Base-by-base conservation (phyloP, 2,329 filamentous ascomycete species). In the Orbilia brochopaga region DNA sequence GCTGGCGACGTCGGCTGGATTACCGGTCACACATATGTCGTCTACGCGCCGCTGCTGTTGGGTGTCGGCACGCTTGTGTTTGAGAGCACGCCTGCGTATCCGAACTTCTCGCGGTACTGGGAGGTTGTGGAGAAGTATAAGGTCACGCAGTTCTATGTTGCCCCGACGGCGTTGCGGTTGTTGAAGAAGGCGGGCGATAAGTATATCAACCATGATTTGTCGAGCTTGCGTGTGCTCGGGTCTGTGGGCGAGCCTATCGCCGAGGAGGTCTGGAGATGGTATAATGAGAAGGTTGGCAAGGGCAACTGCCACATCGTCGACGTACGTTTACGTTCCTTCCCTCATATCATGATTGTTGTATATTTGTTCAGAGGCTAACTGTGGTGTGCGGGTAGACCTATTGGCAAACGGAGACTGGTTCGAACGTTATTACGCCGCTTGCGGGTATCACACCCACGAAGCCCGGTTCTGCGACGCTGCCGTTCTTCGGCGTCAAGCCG, bases 391-490 rank as follows among this genome's bases (percentile, higher is more conserved):
- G 69, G 58, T 79, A 96, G 91, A 99, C 94, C 60, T 99, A 99
- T 85, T 99, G 94, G 94, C 94, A 99, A 86, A 99, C 94, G 59
- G 94, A 99, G 83, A 99, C 94, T 1, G 94, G 94, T 64, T 97
- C 91, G 74, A 88, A 99, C 81, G 92, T 96, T 77, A 97, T 99
- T 79, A 91, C 92, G 3, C 94, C 94, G 17, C 84, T 99, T 69
- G 92, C 90, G 55, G 94, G 94, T 78, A 86, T 97, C 37, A 97
- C 93, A 0, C 92, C 94, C 23, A 97, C 94, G 23, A 99, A 99
- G 83, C 94, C 94, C 19, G 94, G 94, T 61, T 95, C 90, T 79
- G 94, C 94, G 7, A 97, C 94, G 10, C 85, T 97, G 40, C 94
- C 94, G 44, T 99, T 97, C 86, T 99, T 99, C 79, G 94, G 94